Evolutionary conservation across 257 asterid species (phyloP).

Genomic region (Scutellaria minor): DNA sequence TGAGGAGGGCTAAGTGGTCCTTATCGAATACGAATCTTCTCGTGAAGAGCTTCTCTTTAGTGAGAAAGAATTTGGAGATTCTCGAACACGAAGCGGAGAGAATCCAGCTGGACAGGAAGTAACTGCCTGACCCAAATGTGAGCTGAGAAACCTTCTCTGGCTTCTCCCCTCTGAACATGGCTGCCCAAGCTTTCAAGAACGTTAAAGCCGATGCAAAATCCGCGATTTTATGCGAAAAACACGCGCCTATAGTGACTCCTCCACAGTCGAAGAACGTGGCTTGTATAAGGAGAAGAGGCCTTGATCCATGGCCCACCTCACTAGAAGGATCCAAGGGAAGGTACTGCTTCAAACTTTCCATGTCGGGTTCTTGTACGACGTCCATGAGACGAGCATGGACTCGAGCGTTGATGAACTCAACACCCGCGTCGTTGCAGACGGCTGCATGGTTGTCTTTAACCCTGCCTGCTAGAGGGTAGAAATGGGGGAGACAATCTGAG

Average conservation of each 20-base stretch:
- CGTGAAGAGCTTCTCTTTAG: constrained; percentile 13
- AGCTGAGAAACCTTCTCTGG: too few species aligned
- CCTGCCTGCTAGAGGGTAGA: constrained; percentile 48
- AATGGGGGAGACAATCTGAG: constrained; percentile 27
- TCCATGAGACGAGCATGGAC: too few species aligned
- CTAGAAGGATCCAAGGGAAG: neutral
- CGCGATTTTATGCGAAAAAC: too few species aligned
- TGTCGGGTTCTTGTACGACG: too few species aligned
- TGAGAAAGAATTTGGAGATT: neutral
- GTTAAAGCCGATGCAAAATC: too few species aligned
- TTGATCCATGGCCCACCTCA: neutral
- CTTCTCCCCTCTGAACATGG: too few species aligned
- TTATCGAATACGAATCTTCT: constrained; percentile 43
- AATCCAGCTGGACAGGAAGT: constrained; percentile 41
- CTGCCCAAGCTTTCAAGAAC: too few species aligned
- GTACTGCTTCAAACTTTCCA: neutral
- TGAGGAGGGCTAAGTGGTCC: constrained; percentile 30
- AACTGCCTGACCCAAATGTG: neutral
- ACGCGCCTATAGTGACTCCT: neutral
- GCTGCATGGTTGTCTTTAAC: constrained; percentile 25
- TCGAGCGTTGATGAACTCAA: too few species aligned
- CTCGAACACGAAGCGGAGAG: neutral
- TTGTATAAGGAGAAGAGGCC: neutral
- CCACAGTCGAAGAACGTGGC: neutral
- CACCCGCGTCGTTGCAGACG: constrained; percentile 10